A percentile compares a stretch with the other conserved stretches of the same genome.
phyloP scores from a whole-genome alignment of 306 rosid genomes.

The Amphicarpaea edgeworthii region DNA sequence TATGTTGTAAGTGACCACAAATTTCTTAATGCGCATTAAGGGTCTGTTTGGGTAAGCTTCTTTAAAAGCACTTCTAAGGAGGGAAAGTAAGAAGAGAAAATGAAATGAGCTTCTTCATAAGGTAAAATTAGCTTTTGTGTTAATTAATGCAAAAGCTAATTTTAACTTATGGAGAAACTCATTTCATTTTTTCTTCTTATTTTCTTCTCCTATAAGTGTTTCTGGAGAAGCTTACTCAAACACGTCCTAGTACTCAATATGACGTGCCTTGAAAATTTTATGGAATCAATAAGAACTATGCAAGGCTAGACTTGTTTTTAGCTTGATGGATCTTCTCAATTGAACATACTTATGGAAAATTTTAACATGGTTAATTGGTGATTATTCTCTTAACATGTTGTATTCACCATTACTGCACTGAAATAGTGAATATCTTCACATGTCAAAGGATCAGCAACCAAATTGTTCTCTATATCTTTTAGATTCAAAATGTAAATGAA shows the following conservation, averaged over 20 bases:
- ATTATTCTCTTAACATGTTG: conserved; percentile 6
- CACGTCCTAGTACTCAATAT: conserved; percentile 6
- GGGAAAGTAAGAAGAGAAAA: too few species aligned
- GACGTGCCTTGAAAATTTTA: neutral
- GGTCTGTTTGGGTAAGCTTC: too few species aligned
- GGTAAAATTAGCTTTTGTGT: too few species aligned
- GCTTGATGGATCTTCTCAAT: conserved; percentile 21
- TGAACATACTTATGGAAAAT: neutral
- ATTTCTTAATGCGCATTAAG: conserved; percentile 34
- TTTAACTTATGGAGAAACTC: too few species aligned
- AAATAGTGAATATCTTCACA: conserved; percentile 7
- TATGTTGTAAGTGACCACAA: conserved; percentile 76
- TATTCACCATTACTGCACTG: conserved; percentile 12
- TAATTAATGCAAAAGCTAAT: too few species aligned
- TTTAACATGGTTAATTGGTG: conserved; percentile 8
- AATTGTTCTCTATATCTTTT: neutral
- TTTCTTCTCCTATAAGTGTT: too few species aligned
- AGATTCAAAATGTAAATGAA: conserved; percentile 21
- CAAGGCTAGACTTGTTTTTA: neutral
- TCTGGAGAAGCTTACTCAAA: too few species aligned
- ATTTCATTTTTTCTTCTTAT: too few species aligned
- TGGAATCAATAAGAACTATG: conserved; percentile 14
- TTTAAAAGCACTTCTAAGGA: too few species aligned
- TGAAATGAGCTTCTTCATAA: too few species aligned
- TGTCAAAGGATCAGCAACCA: conserved; percentile 1